Evolutionary conservation across 2,329 filamentous ascomycete species (phyloP).

Genomic region (Epichloe bromicola): DNA sequence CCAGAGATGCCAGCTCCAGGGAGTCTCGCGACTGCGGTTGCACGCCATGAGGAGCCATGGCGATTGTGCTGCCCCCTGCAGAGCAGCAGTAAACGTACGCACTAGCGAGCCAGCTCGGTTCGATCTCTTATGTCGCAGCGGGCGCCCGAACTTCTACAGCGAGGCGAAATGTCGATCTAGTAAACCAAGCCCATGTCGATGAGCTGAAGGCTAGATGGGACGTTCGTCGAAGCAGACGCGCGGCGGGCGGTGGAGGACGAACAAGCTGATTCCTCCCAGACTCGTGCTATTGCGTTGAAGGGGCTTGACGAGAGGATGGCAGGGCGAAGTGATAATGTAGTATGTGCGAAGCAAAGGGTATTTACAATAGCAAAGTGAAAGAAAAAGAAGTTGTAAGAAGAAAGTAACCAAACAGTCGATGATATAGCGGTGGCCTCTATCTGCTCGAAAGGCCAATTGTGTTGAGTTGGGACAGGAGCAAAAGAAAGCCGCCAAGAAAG

Average conservation of each 20-base stretch:
- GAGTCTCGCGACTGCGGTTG: slow-evolving; percentile 62
- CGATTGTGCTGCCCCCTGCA: slow-evolving; percentile 12
- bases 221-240: neutral
- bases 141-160: neutral
- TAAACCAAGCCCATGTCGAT: slow-evolving; percentile 15
- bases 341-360: neutral
- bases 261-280: neutral
- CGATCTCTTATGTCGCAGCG: neutral
- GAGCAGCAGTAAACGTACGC: neutral
- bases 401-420: neutral
- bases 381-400: neutral
- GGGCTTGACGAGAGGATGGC: neutral
- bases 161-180: slow-evolving; percentile 7
- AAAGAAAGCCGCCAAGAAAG: neutral
- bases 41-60: slow-evolving; percentile 27
- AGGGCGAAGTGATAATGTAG: neutral
- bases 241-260: neutral
- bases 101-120: neutral
- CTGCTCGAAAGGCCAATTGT: neutral
- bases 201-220: neutral
- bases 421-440: neutral
- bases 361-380: neutral
- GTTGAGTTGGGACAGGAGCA: neutral
- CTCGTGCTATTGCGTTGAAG: neutral
- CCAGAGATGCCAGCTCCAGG: slow-evolving; percentile 88